phyloP scores from a whole-genome alignment of 2,329 filamentous ascomycete genomes.

The Aureobasidium sp. region DNA sequence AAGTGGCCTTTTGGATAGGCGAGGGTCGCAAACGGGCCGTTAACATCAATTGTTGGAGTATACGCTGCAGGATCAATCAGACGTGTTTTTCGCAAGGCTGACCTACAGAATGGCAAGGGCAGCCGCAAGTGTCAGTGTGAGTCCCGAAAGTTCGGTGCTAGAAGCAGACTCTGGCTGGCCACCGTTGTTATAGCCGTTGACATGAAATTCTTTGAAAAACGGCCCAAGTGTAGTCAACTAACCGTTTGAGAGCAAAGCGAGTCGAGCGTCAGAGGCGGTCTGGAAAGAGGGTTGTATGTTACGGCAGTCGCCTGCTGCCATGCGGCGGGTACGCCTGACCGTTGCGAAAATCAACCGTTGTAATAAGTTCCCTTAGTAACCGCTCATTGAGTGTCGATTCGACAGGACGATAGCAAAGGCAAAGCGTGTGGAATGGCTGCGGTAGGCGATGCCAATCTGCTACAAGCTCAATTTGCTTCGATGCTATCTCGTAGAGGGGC shows the following conservation, averaged over 20 bases:
- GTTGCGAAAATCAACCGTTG: constrained; percentile 11
- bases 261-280: neutral
- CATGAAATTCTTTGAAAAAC: constrained; percentile 1
- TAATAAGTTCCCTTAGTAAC: constrained; percentile 4
- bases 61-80: neutral
- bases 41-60: constrained; percentile 10
- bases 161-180: neutral
- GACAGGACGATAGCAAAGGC: neutral
- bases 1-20: neutral
- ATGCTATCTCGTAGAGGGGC: constrained; percentile 1
- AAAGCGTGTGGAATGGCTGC: neutral
- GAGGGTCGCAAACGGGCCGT: constrained; percentile 4
- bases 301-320: neutral
- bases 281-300: neutral
- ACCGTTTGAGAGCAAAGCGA: neutral
- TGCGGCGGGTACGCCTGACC: neutral
- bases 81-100: neutral
- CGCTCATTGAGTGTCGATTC: neutral
- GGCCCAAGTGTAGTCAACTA: neutral
- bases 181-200: constrained; percentile 12
- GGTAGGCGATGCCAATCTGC: constrained; percentile 4
- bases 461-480: neutral
- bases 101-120: neutral
- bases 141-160: constrained; percentile 1
- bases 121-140: neutral